Conservation (phyloP, 2,329 filamentous ascomycete genomes). For the Basipetospora chlamydospora region DNA sequence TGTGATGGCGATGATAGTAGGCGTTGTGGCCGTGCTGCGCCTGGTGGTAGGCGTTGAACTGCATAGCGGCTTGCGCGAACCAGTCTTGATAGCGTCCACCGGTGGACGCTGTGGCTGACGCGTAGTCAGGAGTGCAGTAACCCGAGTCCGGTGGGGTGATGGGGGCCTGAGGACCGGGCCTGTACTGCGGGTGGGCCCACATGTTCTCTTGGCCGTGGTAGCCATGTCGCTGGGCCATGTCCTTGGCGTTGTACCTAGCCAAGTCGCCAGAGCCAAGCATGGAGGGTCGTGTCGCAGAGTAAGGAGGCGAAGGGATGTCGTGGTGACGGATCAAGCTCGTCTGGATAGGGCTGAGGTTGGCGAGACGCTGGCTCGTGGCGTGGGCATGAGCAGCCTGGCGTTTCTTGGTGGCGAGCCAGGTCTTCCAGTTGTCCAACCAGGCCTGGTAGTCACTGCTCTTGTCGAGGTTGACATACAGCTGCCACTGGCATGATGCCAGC, state of each 20-base stretch:
- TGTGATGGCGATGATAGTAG: slow-evolving; percentile 20
- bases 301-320: slow-evolving; percentile 14
- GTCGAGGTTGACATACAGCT: slow-evolving; percentile 73
- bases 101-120: slow-evolving; percentile 37
- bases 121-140: slow-evolving; percentile 45
- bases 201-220: slow-evolving; percentile 5
- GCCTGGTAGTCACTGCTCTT: slow-evolving; percentile 56
- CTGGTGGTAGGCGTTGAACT: slow-evolving; percentile 28
- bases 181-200: slow-evolving; percentile 7
- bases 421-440: slow-evolving; percentile 46
- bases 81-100: slow-evolving; percentile 44
- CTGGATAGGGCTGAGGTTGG: slow-evolving; percentile 34
- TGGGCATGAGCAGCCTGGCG: slow-evolving; percentile 24
- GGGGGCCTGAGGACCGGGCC: slow-evolving; percentile 20
- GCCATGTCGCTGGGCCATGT: slow-evolving; percentile 4
- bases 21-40: slow-evolving; percentile 20
- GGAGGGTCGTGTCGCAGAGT: slow-evolving; percentile 14
- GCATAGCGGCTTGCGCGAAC: slow-evolving; percentile 29
- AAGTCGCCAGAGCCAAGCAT: slow-evolving; percentile 13
- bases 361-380: slow-evolving; percentile 6
- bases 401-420: slow-evolving; percentile 42
- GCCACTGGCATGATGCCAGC: slow-evolving; percentile 70
- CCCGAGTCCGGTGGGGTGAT: slow-evolving; percentile 47
- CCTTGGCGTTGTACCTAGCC: slow-evolving; percentile 21
- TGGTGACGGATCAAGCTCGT: slow-evolving; percentile 13